These are phyloP conservation scores for Cymbopogon flexuosus DNA, from an alignment of 202 grass and related monocot genomes.

Conservation along the genomic window DNA sequence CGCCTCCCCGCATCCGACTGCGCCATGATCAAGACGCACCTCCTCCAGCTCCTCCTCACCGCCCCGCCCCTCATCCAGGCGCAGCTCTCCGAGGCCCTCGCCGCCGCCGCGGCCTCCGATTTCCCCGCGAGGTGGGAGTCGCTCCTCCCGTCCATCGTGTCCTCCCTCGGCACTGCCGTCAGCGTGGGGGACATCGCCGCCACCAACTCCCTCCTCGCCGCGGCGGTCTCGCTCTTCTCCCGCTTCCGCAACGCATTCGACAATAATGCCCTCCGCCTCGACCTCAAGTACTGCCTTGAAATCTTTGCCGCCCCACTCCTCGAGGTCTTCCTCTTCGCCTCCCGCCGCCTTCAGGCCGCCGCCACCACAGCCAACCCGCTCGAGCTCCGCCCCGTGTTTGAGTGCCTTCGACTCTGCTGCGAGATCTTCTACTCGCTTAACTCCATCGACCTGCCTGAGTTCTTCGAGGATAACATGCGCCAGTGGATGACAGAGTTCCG, in stretches of 20 bases:
- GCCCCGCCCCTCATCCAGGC: constrained; percentile 65
- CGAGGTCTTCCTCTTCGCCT: constrained; percentile 74
- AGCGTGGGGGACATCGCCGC: constrained; percentile 44
- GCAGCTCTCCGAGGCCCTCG: constrained; percentile 78
- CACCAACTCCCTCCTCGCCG: constrained; percentile 70
- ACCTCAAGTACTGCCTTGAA: constrained; percentile 94
- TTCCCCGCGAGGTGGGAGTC: constrained; percentile 76
- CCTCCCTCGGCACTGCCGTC: constrained; percentile 55
- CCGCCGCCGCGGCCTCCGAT: constrained; percentile 61
- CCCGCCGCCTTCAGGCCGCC: constrained; percentile 55
- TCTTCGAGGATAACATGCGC: constrained; percentile 95
- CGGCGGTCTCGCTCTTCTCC: constrained; percentile 62
- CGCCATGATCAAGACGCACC: constrained; percentile 62
- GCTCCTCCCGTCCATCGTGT: constrained; percentile 76
- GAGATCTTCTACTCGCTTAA: constrained; percentile 98
- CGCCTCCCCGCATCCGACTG: constrained; percentile 56
- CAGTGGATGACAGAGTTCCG: constrained; percentile 95
- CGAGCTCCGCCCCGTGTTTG: constrained; percentile 61
- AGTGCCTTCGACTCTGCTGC: constrained; percentile 76
- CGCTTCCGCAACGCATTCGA: constrained; percentile 91
- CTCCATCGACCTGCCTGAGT: constrained; percentile 88
- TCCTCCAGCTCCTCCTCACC: constrained; percentile 76
- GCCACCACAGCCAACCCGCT: constrained; percentile 35
- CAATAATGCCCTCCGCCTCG: constrained; percentile 64
- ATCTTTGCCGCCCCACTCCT: constrained; percentile 71